Evolutionary conservation across 805 yeast genomes (phyloP).

Genomic region (Wickerhamomyces chaumierensis): DNA sequence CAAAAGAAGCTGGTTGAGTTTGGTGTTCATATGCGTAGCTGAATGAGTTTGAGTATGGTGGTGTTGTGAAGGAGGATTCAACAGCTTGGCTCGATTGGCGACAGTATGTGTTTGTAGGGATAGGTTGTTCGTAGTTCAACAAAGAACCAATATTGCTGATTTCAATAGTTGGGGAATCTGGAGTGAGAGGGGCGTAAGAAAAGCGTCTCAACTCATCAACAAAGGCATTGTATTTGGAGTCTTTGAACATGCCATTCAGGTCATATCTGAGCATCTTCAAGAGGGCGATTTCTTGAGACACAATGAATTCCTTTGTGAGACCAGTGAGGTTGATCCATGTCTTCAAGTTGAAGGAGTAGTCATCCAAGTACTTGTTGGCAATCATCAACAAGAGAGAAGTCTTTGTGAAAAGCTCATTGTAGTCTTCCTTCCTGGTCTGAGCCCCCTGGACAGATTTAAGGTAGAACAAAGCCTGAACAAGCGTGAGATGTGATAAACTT

Average conservation of each 20-base stretch:
- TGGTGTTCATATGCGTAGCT: not conserved
- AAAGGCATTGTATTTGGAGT: conserved; percentile 1
- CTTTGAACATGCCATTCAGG: conserved; percentile 10
- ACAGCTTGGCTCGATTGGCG: not conserved
- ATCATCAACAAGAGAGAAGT: conserved; percentile 13
- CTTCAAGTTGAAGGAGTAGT: conserved; percentile 37
- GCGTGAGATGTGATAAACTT: not conserved
- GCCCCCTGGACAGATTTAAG: not conserved
- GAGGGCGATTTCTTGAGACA: conserved; percentile 10
- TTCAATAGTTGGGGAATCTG: not conserved
- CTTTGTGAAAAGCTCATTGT: not conserved
- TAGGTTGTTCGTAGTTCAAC: not conserved
- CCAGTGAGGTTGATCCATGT: conserved; percentile 31
- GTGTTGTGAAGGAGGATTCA: not conserved
- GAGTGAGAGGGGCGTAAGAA: not conserved
- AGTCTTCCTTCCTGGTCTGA: not conserved
- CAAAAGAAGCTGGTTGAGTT: not conserved
- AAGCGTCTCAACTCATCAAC: not conserved
- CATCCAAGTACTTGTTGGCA: conserved; percentile 37
- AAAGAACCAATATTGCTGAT: not conserved
- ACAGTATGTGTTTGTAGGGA: not conserved
- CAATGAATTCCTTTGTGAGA: conserved; percentile 6
- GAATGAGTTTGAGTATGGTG: not conserved
- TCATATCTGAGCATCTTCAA: conserved; percentile 15
- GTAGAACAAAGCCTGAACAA: not conserved